These are phyloP conservation scores for Castanopsis chinensis DNA, from an alignment of 306 rosid genomes.

Conservation along the genomic window DNA sequence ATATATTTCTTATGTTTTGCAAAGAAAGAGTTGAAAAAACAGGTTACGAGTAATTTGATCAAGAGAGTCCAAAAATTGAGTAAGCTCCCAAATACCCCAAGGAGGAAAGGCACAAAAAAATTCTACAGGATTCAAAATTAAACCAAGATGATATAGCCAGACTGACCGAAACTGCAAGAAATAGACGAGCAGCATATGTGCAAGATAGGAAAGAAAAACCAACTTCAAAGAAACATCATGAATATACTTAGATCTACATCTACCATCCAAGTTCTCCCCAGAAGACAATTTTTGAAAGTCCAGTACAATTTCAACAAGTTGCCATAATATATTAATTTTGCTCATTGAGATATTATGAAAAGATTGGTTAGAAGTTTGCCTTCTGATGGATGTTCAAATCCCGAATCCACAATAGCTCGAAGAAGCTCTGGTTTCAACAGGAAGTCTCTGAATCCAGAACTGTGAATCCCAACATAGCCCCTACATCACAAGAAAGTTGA, in stretches of 20 bases:
- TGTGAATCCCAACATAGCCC: conserved; percentile 83
- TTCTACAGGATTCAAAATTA: neutral
- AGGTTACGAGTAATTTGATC: neutral
- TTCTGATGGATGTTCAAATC: conserved; percentile 87
- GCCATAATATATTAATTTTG: neutral
- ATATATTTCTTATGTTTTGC: neutral
- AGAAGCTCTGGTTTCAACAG: conserved; percentile 83
- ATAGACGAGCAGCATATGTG: neutral
- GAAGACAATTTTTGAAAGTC: neutral
- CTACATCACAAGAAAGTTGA: conserved; percentile 30
- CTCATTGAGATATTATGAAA: neutral
- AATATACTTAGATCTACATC: neutral
- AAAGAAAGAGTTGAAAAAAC: neutral
- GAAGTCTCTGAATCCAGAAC: conserved; percentile 83
- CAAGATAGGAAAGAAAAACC: neutral
- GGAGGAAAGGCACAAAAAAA: neutral
- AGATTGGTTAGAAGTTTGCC: conserved; percentile 45
- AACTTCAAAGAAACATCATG: neutral
- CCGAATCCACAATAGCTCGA: conserved; percentile 76
- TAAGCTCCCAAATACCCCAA: neutral
- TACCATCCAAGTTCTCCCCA: neutral
- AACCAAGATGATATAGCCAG: neutral
- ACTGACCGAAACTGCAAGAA: neutral
- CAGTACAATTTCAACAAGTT: neutral
- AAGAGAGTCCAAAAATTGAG: neutral